Evolutionary conservation across 257 asterid species (phyloP).

Genomic region (Nicotiana knightiana): DNA sequence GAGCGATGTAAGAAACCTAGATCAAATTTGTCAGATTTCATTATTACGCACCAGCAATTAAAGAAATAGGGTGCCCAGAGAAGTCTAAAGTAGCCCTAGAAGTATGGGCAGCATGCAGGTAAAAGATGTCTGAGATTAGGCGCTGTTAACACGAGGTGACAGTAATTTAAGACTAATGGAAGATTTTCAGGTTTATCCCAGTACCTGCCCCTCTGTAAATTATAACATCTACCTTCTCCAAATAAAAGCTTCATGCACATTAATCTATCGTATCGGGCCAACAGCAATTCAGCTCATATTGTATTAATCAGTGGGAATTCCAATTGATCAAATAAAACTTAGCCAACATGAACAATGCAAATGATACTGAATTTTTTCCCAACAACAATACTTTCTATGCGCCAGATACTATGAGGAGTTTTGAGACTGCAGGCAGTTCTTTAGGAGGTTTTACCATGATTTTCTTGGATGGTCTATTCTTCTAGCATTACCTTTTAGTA

Average conservation of each 20-base stretch:
- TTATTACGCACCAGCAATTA: background rate
- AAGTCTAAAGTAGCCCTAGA: background rate
- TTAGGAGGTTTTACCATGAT: no score
- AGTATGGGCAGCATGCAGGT: background rate
- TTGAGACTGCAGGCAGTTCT: no score
- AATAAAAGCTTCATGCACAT: background rate
- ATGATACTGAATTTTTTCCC: no score
- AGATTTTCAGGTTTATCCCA: background rate
- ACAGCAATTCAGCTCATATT: no score
- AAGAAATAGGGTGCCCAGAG: background rate
- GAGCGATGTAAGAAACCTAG: background rate
- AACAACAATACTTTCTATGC: no score
- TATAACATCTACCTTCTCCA: background rate
- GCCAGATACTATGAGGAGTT: no score
- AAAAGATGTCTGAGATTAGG: background rate
- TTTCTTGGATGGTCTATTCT: no score
- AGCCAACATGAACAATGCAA: no score
- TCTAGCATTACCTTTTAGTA: no score
- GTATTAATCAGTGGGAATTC: no score
- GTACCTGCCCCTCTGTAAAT: background rate
- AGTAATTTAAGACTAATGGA: background rate
- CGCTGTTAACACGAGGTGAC: background rate
- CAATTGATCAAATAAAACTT: no score
- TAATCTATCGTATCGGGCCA: background rate
- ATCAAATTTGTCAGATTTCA: background rate